phyloP scores from a whole-genome alignment of 192 early-diverging fungal species.

The Globomyces pollinis-pini region DNA sequence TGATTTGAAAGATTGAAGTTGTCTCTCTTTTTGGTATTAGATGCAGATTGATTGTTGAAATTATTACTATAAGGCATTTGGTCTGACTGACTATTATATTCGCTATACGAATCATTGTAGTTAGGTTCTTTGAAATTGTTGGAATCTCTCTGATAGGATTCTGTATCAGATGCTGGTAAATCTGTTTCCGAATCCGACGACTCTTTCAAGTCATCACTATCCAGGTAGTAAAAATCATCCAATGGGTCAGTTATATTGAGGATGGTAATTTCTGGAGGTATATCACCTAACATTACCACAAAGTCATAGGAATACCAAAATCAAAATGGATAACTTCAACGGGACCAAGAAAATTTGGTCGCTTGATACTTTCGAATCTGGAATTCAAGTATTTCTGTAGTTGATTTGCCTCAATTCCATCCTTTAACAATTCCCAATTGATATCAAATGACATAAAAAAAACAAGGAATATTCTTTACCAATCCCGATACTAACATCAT shows the following conservation, averaged over 20 bases:
- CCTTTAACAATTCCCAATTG: conserved; percentile 37
- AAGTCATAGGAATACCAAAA: no score
- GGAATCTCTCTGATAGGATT: background rate
- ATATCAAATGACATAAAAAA: conserved; percentile 42
- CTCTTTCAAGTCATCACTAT: background rate
- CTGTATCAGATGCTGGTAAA: background rate
- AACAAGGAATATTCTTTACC: background rate
- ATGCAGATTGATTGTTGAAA: no score
- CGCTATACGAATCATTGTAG: no score
- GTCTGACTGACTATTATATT: background rate
- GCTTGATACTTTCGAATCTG: conserved; percentile 33
- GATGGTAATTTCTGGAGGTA: conserved; percentile 39
- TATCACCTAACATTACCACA: no score
- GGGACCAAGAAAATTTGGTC: conserved; percentile 46
- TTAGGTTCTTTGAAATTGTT: no score
- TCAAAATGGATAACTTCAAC: conserved; percentile 39
- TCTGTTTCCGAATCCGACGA: background rate
- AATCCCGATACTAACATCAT: no score
- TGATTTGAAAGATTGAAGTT: no score
- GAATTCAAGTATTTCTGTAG: conserved; percentile 43
- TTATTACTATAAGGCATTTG: background rate
- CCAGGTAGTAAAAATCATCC: conserved; percentile 44
- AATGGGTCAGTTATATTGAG: conserved; percentile 34
- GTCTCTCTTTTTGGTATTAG: no score
- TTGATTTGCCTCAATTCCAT: conserved; percentile 30